These are phyloP conservation scores for Brassica napus DNA, from an alignment of 345 rosid genomes.

Conservation along the genomic window Da-Ae NC_063446.1:4789501-4790000, in stretches of 20 bases:
- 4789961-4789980: slow-evolving; percentile 20
- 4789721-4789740: background rate
- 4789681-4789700: background rate
- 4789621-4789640: background rate
- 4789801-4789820: background rate
- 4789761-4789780: background rate
- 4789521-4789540: background rate
- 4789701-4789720: background rate
- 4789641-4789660: background rate
- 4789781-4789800: background rate
- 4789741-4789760: background rate
- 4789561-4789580: background rate
- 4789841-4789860: slow-evolving; percentile 15
- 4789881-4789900: slow-evolving; percentile 15
- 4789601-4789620: background rate
- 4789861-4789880: slow-evolving; percentile 23
- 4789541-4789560: background rate
- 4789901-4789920: slow-evolving; percentile 18
- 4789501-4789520: background rate
- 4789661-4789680: slow-evolving; percentile 1
- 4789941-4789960: slow-evolving; percentile 29
- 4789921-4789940: slow-evolving; percentile 14
- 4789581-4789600: background rate
- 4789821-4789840: slow-evolving; percentile 15
- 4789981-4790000: slow-evolving; percentile 8